These are phyloP conservation scores for Moesziomyces sp. DNA, from an alignment of 1,284 basidiomycete species.

Conservation along the genomic window DNA sequence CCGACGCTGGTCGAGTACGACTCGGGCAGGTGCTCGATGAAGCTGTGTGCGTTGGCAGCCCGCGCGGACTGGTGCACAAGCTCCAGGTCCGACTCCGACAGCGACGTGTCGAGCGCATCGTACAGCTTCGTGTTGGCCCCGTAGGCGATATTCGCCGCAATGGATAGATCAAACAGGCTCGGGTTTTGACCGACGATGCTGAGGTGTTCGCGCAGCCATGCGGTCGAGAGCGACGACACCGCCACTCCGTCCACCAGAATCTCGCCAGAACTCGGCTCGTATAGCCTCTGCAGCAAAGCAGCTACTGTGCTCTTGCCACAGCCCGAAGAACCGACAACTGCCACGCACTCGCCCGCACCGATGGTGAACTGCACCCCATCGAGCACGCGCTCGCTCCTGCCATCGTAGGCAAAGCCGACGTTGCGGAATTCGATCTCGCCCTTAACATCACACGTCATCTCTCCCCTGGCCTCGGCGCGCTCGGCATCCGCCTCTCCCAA, in stretches of 20 bases:
- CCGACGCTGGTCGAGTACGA: constrained; percentile 88
- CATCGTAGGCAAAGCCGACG: constrained; percentile 57
- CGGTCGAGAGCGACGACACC: constrained; percentile 17
- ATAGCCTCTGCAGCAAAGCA: constrained; percentile 60
- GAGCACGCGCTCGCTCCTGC: constrained; percentile 36
- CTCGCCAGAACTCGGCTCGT: constrained; percentile 53
- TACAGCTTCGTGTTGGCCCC: constrained; percentile 39
- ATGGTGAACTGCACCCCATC: constrained; percentile 37
- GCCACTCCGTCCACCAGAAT: constrained; percentile 47
- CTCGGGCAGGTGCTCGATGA: constrained; percentile 80
- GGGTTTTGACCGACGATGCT: constrained; percentile 58
- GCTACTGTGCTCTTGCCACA: constrained; percentile 64
- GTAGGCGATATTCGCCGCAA: constrained; percentile 59
- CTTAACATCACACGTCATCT: constrained; percentile 10
- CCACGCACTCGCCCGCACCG: constrained; percentile 56
- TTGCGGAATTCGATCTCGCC: constrained; percentile 50
- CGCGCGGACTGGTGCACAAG: constrained; percentile 79
- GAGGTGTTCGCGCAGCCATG: constrained; percentile 57
- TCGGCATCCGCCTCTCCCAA: not conserved
- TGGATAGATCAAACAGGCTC: constrained; percentile 54
- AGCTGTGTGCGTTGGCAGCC: constrained; percentile 85
- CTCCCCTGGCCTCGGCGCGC: constrained; percentile 8
- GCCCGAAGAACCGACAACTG: constrained; percentile 62
- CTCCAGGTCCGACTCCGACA: not conserved
- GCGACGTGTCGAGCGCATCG: not conserved